A percentile compares a stretch with the other conserved stretches of the same genome.
These are phyloP conservation scores for Colletotrichum echinochloae DNA, from an alignment of 2,329 filamentous ascomycete genomes.

Conservation along the genomic window DNA sequence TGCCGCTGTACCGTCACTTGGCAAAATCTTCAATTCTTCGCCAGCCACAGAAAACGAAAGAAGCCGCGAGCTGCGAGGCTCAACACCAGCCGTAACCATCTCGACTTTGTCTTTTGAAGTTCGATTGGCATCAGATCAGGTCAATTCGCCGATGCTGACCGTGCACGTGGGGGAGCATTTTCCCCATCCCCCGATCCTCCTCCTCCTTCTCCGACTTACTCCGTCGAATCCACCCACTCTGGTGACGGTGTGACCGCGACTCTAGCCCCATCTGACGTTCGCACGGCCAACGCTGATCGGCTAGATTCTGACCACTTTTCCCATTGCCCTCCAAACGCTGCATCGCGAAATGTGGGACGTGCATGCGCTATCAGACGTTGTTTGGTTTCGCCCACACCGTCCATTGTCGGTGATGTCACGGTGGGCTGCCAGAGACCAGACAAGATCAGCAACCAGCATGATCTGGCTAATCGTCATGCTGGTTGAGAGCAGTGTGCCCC, in stretches of 20 bases:
- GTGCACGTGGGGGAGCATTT: not conserved
- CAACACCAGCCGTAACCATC: not conserved
- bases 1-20: slow-evolving; percentile 37
- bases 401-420: slow-evolving; percentile 31
- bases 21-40: slow-evolving; percentile 9
- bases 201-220: slow-evolving; percentile 21
- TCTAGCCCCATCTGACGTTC: slow-evolving; percentile 12
- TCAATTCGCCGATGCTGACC: not conserved
- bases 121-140: not conserved
- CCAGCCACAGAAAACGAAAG: not conserved
- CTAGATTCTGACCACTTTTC: not conserved
- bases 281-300: slow-evolving; percentile 10
- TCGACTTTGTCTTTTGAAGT: not conserved
- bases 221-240: slow-evolving; percentile 27
- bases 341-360: slow-evolving; percentile 33
- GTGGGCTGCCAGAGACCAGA: slow-evolving; percentile 13
- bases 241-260: not conserved
- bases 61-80: not conserved
- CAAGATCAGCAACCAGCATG: not conserved
- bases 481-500: not conserved
- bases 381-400: slow-evolving; percentile 35
- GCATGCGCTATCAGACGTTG: slow-evolving; percentile 34
- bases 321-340: slow-evolving; percentile 6
- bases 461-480: slow-evolving; percentile 3
- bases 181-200: slow-evolving; percentile 12